A percentile compares a stretch with the other conserved stretches of the same genome.
Conservation (phyloP, 805 yeast genomes). For the Wickerhamiella galacta region DNA sequence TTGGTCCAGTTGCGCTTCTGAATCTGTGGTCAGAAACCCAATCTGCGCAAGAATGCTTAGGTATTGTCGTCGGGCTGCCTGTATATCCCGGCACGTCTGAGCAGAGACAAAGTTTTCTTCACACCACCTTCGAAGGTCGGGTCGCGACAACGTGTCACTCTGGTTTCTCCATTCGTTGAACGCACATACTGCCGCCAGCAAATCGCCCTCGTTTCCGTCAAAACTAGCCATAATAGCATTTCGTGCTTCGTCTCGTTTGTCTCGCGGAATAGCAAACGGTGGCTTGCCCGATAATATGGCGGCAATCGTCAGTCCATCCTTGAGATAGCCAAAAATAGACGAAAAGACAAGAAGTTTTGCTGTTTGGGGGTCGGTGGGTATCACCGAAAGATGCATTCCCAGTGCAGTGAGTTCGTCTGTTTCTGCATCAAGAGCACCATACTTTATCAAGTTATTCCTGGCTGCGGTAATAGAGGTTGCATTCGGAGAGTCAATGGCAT, state of each 20-base stretch:
- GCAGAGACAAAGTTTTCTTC: slow-evolving; percentile 44
- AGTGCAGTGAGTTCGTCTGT: slow-evolving; percentile 50
- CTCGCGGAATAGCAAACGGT: slow-evolving; percentile 50
- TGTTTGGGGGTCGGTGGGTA: slow-evolving; percentile 72
- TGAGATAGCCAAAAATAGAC: slow-evolving; percentile 68
- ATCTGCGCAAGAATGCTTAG: slow-evolving; percentile 55
- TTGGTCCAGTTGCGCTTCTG: slow-evolving; percentile 18
- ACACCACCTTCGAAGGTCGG: slow-evolving; percentile 29
- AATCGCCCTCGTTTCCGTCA: slow-evolving; percentile 49
- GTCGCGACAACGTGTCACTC: slow-evolving; percentile 14
- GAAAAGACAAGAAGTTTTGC: slow-evolving; percentile 72
- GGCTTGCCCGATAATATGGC: slow-evolving; percentile 56
- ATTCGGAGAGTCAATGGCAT: slow-evolving; percentile 74
- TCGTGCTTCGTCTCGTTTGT: slow-evolving; percentile 47
- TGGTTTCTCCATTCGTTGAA: slow-evolving; percentile 33
- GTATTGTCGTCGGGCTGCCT: slow-evolving; percentile 54
- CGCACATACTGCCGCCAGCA: slow-evolving; percentile 48
- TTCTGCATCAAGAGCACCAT: slow-evolving; percentile 49
- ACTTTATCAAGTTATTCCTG: slow-evolving; percentile 35
- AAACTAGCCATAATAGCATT: slow-evolving; percentile 24
- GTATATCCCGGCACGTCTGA: slow-evolving; percentile 50
- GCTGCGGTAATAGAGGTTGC: slow-evolving; percentile 35
- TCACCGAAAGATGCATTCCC: slow-evolving; percentile 60
- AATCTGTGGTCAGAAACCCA: slow-evolving; percentile 52
- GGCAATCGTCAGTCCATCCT: slow-evolving; percentile 63